phyloP scores from a whole-genome alignment of 768 basidiomycete genomes.

The Russula emetica region DNA sequence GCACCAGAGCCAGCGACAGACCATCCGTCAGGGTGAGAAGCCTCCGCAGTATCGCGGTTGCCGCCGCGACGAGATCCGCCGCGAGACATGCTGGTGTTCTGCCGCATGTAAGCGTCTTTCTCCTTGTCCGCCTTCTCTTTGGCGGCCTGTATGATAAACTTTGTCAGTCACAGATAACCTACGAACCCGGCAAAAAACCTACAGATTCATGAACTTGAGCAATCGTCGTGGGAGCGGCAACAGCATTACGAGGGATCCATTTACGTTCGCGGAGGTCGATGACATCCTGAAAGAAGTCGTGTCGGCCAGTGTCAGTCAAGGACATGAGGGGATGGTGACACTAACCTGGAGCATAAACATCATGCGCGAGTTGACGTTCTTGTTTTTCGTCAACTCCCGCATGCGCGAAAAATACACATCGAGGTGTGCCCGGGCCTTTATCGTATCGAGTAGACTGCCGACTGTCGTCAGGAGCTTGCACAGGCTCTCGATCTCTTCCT shows the following conservation, averaged over 20 bases:
- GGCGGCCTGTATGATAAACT: slow-evolving; percentile 52
- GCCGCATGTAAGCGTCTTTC: slow-evolving; percentile 60
- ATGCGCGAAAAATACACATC: slow-evolving; percentile 92
- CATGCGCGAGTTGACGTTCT: slow-evolving; percentile 79
- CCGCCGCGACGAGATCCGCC: slow-evolving; percentile 86
- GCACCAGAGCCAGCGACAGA: slow-evolving; percentile 36
- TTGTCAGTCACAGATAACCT: background rate
- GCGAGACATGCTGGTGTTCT: slow-evolving; percentile 73
- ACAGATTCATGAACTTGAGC: slow-evolving; percentile 86
- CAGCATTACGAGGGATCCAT: slow-evolving; percentile 70
- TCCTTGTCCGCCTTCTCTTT: slow-evolving; percentile 88
- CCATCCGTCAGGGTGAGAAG: slow-evolving; percentile 83
- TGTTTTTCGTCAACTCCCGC: slow-evolving; percentile 72
- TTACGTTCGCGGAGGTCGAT: slow-evolving; percentile 80
- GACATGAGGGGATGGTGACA: slow-evolving; percentile 18
- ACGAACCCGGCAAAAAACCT: slow-evolving; percentile 35
- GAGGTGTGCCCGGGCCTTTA: slow-evolving; percentile 80
- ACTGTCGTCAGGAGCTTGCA: slow-evolving; percentile 92
- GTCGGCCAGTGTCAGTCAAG: slow-evolving; percentile 14
- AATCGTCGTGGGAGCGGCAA: slow-evolving; percentile 80
- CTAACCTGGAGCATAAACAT: slow-evolving; percentile 92
- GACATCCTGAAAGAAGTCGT: slow-evolving; percentile 58
- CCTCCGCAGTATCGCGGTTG: slow-evolving; percentile 54
- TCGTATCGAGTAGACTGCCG: slow-evolving; percentile 74
- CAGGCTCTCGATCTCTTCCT: slow-evolving; percentile 95